Conservation (phyloP, 2,329 filamentous ascomycete species). For the Aspergillus brasiliensis region DNA sequence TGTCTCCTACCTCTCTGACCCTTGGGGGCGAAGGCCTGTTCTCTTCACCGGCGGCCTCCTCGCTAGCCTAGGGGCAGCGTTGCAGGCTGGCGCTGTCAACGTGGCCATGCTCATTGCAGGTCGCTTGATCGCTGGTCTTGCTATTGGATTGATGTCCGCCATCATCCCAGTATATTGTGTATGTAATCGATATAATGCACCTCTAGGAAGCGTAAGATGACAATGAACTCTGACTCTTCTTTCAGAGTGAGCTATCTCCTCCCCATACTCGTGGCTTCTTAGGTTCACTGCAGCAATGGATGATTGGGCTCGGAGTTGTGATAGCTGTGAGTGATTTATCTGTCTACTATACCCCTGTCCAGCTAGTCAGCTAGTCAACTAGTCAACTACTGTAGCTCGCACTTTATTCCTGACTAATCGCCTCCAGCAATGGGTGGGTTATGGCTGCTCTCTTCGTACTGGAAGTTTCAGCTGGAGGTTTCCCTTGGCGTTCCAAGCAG, state of each 20-base stretch:
- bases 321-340: constrained; percentile 35
- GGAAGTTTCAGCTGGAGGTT: constrained; percentile 40
- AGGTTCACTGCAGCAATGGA: constrained; percentile 49
- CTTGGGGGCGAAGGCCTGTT: constrained; percentile 33
- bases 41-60: constrained; percentile 39
- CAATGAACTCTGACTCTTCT: background rate
- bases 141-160: constrained; percentile 52
- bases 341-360: background rate
- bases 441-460: constrained; percentile 42
- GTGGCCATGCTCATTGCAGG: constrained; percentile 51
- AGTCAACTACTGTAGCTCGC: background rate
- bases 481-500: constrained; percentile 37
- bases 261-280: constrained; percentile 43
- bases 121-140: constrained; percentile 53
- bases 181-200: constrained; percentile 14
- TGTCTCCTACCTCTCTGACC: constrained; percentile 38
- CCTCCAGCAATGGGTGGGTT: constrained; percentile 53
- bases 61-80: constrained; percentile 36
- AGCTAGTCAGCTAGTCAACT: too few species aligned
- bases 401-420: constrained; percentile 14
- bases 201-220: too few species aligned
- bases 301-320: constrained; percentile 48
- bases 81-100: constrained; percentile 38
- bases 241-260: constrained; percentile 43
- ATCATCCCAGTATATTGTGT: constrained; percentile 52